phyloP scores from a whole-genome alignment of 805 yeast species.

The Millerozyma miso region DNA sequence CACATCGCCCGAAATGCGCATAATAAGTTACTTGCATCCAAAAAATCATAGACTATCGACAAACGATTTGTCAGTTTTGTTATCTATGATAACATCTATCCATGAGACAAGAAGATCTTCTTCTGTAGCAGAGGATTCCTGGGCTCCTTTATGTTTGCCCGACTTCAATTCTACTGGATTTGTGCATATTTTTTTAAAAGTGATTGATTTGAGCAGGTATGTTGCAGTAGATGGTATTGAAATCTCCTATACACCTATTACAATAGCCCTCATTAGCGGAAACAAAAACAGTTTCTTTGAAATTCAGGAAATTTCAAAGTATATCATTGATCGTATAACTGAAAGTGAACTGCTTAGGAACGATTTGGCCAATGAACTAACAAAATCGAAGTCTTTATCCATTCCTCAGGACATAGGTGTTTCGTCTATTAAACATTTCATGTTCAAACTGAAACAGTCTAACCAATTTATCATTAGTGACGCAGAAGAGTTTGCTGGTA shows the following conservation, averaged over 20 bases:
- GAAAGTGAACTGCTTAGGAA: conserved; percentile 17
- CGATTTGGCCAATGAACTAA: conserved; percentile 21
- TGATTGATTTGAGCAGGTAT: conserved; percentile 18
- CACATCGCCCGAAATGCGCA: conserved; percentile 56
- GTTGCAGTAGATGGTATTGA: conserved; percentile 11
- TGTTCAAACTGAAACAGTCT: conserved; percentile 65
- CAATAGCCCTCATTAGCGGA: conserved; percentile 54
- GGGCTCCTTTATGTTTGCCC: conserved; percentile 93
- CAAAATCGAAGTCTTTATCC: conserved; percentile 13
- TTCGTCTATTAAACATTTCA: conserved; percentile 64
- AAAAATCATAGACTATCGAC: conserved; percentile 74
- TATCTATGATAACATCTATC: conserved; percentile 61
- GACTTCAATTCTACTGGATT: conserved; percentile 87
- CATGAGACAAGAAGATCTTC: conserved; percentile 17
- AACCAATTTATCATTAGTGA: conserved; percentile 61
- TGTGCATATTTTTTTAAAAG: conserved; percentile 70
- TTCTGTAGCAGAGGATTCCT: conserved; percentile 61
- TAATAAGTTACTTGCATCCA: conserved; percentile 73
- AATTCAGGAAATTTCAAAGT: conserved; percentile 57
- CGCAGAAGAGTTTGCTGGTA: conserved; percentile 14
- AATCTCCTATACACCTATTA: conserved; percentile 17
- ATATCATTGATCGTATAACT: conserved; percentile 37
- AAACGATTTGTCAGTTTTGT: conserved; percentile 71
- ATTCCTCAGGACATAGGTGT: conserved; percentile 19
- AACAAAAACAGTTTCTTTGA: conserved; percentile 77